Evolutionary conservation across 805 yeast species (phyloP), one percentile per base, ranked within the genome.

Genomic region (Cyberlindnera euphorbiae): DNA sequence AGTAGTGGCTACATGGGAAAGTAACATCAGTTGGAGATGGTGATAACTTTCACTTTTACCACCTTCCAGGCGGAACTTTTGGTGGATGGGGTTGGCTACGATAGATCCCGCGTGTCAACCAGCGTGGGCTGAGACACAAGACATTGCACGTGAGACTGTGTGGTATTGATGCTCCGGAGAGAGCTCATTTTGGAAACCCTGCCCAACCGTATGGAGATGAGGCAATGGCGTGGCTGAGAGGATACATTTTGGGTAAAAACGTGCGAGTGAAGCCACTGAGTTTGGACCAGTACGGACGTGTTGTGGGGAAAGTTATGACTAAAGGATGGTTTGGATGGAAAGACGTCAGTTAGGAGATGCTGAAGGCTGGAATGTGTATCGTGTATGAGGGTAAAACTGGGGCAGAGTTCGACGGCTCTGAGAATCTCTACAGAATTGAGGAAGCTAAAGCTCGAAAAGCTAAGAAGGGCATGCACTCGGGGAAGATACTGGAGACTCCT

Each of bases 151-250:
- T 93, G 5, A 68, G 98, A 32, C 63, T 93, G 15, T 83, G 93
- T 59, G 98, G 97, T 0, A 81, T 90, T 12, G 98, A 93, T 67
- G 98, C 98, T 0, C 98, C 98, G 1, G 98, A 93, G 55, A 66
- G 94, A 28, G 75, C 95, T 1, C 97, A 93, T 64, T 93, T 86
- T 59, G 98, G 98, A 1, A 82, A 83, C 42, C 88, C 94, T 0
- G 82, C 95, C 0, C 98, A 93, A 56, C 90, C 93, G 0, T 83
- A 61, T 54, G 77, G 93, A 24, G 85, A 79, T 27, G 97, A 93
- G 47, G 93, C 97, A 0, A 59, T 89, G 38, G 53, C 52, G 5
- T 93, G 96, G 96, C 64, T 93, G 23, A 66, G 81, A 25, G 47
- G 60, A 11, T 82, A 75, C 51, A 53, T 90, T 2, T 52, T 82